Percentiles rank a stretch among this genome's conserved stretches.
Evolutionary conservation across 2,329 filamentous ascomycete species (phyloP).

Genomic region (Diaporthe amygdali): DNA sequence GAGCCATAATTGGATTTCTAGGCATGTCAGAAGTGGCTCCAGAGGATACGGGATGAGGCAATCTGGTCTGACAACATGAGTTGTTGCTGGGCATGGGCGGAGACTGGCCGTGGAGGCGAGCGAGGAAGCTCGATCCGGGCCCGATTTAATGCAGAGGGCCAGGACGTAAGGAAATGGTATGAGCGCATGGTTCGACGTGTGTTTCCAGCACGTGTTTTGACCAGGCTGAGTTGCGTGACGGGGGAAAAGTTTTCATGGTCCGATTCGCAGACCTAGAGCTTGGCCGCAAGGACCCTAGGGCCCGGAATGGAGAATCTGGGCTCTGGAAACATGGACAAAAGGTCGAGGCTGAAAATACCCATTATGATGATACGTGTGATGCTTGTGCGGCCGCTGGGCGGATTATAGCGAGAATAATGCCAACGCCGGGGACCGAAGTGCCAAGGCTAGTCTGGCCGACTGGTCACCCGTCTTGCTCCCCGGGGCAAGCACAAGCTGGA

Average conservation of each 20-base stretch:
- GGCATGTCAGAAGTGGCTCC: constrained; percentile 5
- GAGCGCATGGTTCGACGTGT: constrained; percentile 21
- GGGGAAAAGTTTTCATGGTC: constrained; percentile 14
- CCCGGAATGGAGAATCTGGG: not conserved
- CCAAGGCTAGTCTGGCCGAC: constrained; percentile 10
- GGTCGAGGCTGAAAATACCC: constrained; percentile 11
- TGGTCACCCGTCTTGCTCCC: not conserved
- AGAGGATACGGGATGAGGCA: constrained; percentile 2
- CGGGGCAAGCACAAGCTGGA: not conserved
- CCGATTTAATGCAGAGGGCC: constrained; percentile 13
- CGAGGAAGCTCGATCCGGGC: not conserved
- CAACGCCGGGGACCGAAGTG: constrained; percentile 16
- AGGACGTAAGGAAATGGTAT: constrained; percentile 1
- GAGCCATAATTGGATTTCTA: not conserved
- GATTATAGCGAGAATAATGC: constrained; percentile 26
- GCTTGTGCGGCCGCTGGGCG: not conserved
- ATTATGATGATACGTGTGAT: not conserved
- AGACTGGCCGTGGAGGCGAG: not conserved
- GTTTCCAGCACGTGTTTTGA: constrained; percentile 21
- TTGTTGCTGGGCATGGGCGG: not conserved
- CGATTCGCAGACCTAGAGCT: constrained; percentile 5
- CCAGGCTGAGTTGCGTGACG: constrained; percentile 22
- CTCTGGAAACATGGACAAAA: constrained; percentile 16
- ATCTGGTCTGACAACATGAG: constrained; percentile 11
- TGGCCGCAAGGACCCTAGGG: constrained; percentile 5